These are phyloP conservation scores for Ceratorhiza oryzae-sativae DNA, from an alignment of 1,284 basidiomycete genomes.

Conservation along the genomic window DNA sequence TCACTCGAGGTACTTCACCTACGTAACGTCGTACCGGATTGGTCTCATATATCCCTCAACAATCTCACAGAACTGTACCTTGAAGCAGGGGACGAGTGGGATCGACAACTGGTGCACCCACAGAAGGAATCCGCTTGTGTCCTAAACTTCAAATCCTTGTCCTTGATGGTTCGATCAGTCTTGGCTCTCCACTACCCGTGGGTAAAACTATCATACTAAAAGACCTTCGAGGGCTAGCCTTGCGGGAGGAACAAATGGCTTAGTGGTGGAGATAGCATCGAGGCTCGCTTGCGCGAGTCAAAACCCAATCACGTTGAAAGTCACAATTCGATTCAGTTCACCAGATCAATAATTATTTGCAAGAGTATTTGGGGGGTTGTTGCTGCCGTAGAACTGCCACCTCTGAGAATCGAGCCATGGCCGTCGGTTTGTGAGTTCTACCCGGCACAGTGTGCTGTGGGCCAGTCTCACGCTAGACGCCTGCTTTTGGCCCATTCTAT, in stretches of 20 bases:
- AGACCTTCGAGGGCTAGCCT: neutral
- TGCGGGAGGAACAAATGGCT: neutral
- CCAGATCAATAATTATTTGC: neutral
- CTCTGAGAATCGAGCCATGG: neutral
- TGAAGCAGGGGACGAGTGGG: neutral
- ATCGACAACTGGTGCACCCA: neutral
- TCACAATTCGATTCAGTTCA: neutral
- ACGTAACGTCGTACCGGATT: neutral
- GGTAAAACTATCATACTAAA: neutral
- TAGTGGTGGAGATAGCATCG: neutral
- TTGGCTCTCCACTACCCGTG: neutral
- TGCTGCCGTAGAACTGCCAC: neutral
- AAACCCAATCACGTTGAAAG: neutral
- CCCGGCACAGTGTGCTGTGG: neutral
- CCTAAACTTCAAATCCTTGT: neutral
- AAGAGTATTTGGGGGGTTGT: too few relatives aligned
- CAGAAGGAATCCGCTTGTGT: neutral
- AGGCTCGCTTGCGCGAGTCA: neutral
- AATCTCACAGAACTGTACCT: neutral
- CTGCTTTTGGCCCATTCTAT: neutral
- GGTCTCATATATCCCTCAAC: neutral
- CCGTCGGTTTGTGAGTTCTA: neutral
- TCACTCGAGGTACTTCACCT: neutral
- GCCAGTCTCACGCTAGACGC: neutral
- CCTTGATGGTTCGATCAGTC: neutral